Base-by-base conservation (phyloP, 768 basidiomycete genomes). In the Tylopilus intermedius region DNA sequence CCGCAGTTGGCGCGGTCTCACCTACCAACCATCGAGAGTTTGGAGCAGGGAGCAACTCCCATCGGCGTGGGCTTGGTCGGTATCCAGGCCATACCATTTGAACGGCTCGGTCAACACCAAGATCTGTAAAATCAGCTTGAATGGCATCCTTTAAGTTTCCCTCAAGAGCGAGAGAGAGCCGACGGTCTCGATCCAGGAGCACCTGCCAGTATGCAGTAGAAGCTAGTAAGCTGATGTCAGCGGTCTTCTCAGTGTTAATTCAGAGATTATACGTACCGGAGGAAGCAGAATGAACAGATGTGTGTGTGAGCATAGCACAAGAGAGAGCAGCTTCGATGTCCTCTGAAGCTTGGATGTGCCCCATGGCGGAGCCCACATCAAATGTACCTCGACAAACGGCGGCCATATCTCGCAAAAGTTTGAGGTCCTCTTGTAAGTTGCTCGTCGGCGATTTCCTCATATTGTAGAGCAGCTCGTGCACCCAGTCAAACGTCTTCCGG, bases 381-480 rank as follows among this genome's bases (percentile, higher is more conserved):
- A 66, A 67, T 0, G 58, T 66, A 15, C 64, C 59, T 22, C 76
- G 66, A 57, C 77, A 79, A 13, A 67, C 67, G 2, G 66, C 63
- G 1, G 74, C 75, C 29, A 70, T 63, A 40, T 74, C 71, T 32
- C 70, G 65, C 26, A 74, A 55, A 11, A 62, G 66, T 8, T 50
- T 48, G 39, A 62, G 59, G 18, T 58, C 22, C 1, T 66, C 60
- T 7, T 56, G 47, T 24, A 24, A 24, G 24, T 24, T 24, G 21
- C 58, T 58, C 5, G 45, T 54, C 2, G 41, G 45, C n/a, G 55
- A 33, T 11, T 33, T 39, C 1, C 22, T 9, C 15, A 62, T 54
- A 15, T 64, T 68, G 0, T 26, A n/a, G 0, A 58, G 54, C 5
- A 77, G 53, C n/a, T 76, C 58, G 1, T 47, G 33, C 49, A 74